Evolutionary conservation across 2,329 filamentous ascomycete genomes (phyloP), one percentile per base, ranked within the genome.

Genomic region (Alternaria sp.): DNA sequence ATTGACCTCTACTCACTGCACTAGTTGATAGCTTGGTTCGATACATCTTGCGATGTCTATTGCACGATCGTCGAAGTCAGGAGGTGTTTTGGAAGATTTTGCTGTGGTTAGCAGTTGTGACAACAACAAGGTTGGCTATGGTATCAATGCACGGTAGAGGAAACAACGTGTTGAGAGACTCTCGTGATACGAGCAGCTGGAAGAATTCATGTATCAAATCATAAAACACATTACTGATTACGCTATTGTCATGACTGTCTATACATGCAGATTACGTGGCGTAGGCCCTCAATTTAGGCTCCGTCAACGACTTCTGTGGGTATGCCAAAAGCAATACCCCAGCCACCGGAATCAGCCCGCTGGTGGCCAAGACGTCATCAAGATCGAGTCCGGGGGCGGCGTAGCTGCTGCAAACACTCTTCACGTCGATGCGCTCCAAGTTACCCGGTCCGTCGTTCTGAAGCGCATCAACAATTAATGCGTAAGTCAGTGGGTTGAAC

Each of bases 401-500:
- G 53, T 74, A 73, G 18, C 63, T 64, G 32, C 67, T 64, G 64
- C 84, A 86, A n/a, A 83, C 76, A 7, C 62, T 66, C 8, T 59
- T 59, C 47, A 81, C 56, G 62, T 83, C 66, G 20, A 86, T 67
- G 4, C 83, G 69, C 2, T 65, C 73, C 2, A 79, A 56, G 20
- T 76, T 59, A 0, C 80, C 84, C 0, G 82, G 82, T 1, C 85
- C 84, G 43, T 77, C 76, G 63, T 86, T 75, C 9, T 67, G 77
- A 58, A 87, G 75, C 16, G 83, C 84, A 70, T 86, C 84, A 9
- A 81, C 72, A 1, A 81, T 73, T 43, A 87, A 67, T 2, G 75
- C 76, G 58, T 78, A 82, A 0, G 78, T 76, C 24, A 86, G 71
- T 0, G 82, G 80, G 60, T 86, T 84, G 64, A 81, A 84, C 42